phyloP scores from a whole-genome alignment of 2,329 filamentous ascomycete genomes.

The Diaporthe batatas region DNA sequence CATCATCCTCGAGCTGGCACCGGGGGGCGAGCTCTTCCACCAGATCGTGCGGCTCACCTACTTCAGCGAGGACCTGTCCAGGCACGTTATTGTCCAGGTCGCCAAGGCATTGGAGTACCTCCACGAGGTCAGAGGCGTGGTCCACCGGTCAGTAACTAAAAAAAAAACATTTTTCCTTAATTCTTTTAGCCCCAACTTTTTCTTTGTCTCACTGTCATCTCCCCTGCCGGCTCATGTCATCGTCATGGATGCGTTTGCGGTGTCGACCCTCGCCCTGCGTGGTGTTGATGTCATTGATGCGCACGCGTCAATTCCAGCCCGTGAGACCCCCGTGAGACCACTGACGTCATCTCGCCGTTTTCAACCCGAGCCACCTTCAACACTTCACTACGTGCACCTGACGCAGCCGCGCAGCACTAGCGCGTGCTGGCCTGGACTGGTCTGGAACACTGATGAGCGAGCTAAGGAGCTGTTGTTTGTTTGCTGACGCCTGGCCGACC shows the following conservation, averaged over 20 bases:
- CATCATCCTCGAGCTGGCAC: slow-evolving; percentile 94
- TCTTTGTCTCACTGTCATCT: slow-evolving; percentile 8
- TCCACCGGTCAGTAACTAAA: slow-evolving; percentile 82
- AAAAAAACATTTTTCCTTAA: background rate
- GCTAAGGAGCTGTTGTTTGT: background rate
- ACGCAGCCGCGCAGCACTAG: slow-evolving; percentile 14
- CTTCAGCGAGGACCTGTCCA: slow-evolving; percentile 94
- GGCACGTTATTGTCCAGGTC: slow-evolving; percentile 95
- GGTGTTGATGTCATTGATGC: slow-evolving; percentile 35
- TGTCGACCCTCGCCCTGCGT: background rate
- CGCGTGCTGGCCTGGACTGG: background rate
- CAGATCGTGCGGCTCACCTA: slow-evolving; percentile 98
- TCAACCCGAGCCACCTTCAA: background rate
- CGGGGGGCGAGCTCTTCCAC: slow-evolving; percentile 96
- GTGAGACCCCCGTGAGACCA: slow-evolving; percentile 1
- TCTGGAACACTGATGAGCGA: background rate
- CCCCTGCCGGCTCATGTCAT: background rate
- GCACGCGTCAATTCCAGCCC: slow-evolving; percentile 33
- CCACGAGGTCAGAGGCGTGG: slow-evolving; percentile 94
- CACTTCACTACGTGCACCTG: background rate
- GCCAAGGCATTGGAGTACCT: slow-evolving; percentile 94
- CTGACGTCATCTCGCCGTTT: slow-evolving; percentile 50
- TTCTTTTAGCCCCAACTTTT: background rate
- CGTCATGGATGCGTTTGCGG: background rate
- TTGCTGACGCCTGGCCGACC: background rate